Percentiles rank a stretch among this genome's conserved stretches.
These are phyloP conservation scores for Tetragonia tetragonoides DNA, from an alignment of 148 eudicot species.

Conservation along the genomic window DNA sequence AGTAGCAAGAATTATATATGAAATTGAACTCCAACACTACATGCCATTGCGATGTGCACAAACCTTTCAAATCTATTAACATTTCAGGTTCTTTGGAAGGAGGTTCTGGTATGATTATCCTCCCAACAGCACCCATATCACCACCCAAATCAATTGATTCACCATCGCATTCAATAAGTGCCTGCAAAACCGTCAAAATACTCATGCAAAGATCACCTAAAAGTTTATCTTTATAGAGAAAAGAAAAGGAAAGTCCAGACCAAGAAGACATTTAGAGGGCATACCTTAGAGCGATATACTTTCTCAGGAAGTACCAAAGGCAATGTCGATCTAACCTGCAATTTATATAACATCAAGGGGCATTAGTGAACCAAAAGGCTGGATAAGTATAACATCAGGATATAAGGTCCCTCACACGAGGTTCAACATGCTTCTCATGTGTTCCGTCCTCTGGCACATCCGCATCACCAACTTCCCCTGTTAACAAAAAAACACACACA, in stretches of 20 bases:
- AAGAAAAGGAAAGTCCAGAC: background rate
- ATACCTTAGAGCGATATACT: conserved; percentile 78
- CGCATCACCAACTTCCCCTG: conserved; percentile 39
- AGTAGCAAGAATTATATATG: background rate
- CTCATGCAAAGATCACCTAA: background rate
- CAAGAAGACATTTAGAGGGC: conserved; percentile 2
- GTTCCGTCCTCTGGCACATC: conserved; percentile 46
- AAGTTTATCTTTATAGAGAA: background rate
- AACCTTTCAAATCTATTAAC: conserved; percentile 90
- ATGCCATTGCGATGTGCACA: conserved; percentile 1
- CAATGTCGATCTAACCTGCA: conserved; percentile 70
- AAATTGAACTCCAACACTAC: background rate
- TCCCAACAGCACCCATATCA: conserved; percentile 94
- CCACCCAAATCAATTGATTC: conserved; percentile 97
- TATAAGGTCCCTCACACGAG: conserved; percentile 48
- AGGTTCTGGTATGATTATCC: conserved; percentile 70
- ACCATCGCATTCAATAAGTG: conserved; percentile 97
- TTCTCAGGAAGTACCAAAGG: conserved; percentile 85
- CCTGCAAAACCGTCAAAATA: conserved; percentile 42
- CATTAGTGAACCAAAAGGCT: background rate
- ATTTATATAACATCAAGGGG: conserved; percentile 15
- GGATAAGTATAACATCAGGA: conserved; percentile 12
- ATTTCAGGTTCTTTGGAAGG: conserved; percentile 57
- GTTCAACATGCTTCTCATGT: conserved; percentile 54
- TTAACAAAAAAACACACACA: background rate